Evolutionary conservation across 495 filamentous ascomycete genomes (phyloP).

Genomic region (Neurospora cerealis): DNA sequence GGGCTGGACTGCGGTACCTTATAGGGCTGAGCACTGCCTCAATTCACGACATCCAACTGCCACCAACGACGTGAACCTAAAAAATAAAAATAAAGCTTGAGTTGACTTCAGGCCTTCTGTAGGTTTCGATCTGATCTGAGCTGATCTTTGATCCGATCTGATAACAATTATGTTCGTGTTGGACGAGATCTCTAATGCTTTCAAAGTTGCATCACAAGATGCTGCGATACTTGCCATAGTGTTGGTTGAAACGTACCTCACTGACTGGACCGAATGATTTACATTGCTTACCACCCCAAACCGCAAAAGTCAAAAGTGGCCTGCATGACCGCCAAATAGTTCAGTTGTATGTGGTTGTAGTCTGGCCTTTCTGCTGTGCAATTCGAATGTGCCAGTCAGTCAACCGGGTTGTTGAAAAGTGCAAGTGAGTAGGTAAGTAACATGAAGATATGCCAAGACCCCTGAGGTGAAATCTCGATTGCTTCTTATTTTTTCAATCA

Average conservation of each 20-base stretch:
- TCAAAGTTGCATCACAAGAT: neutral
- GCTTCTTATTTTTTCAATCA: neutral
- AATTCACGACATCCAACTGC: neutral
- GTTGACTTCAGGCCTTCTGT: neutral
- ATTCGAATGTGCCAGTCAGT: too few species aligned
- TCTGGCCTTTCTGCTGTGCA: too few species aligned
- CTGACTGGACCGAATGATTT: neutral
- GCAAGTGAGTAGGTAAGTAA: neutral
- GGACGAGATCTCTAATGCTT: neutral
- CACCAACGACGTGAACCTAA: neutral
- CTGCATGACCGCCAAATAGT: neutral
- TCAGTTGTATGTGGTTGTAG: neutral
- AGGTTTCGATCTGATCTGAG: neutral
- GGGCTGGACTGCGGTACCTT: neutral
- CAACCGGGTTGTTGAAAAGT: too few species aligned
- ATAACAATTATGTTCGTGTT: neutral
- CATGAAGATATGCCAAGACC: neutral
- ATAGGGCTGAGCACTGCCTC: neutral
- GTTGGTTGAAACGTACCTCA: neutral
- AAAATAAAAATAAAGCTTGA: neutral
- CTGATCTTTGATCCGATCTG: neutral
- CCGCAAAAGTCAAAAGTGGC: neutral
- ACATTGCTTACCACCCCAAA: neutral
- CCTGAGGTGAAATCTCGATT: neutral
- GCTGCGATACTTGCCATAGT: neutral